Evolutionary conservation across 306 rosid species (phyloP).

Genomic region (Vigna mungo): DNA sequence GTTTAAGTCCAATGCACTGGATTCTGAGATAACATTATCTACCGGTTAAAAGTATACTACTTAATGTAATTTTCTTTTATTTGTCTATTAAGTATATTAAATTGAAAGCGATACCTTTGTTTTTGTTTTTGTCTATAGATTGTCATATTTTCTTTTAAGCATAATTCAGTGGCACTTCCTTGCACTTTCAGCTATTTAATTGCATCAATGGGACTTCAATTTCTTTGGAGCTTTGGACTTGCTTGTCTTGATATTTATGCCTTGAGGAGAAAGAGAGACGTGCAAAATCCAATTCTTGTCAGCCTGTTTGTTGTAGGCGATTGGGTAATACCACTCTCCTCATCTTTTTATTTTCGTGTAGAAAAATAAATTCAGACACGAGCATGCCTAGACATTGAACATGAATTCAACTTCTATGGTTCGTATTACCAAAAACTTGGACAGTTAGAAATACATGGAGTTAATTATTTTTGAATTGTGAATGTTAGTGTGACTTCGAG

Average conservation of each 20-base stretch:
- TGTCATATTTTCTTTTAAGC: constrained; percentile 20
- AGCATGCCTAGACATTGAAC: constrained; percentile 21
- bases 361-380: constrained; percentile 1
- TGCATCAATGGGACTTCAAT: constrained; percentile 99
- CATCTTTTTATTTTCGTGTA: background rate
- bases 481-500: background rate
- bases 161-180: constrained; percentile 34
- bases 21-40: constrained; percentile 9
- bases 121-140: background rate
- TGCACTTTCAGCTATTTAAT: constrained; percentile 77
- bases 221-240: constrained; percentile 96
- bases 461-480: constrained; percentile 21
- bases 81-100: background rate
- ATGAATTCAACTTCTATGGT: background rate
- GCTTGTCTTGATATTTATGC: constrained; percentile 95
- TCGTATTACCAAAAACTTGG: constrained; percentile 21
- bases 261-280: constrained; percentile 82
- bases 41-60: background rate
- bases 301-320: constrained; percentile 97
- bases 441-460: background rate
- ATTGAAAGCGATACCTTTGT: background rate
- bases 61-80: too few species aligned
- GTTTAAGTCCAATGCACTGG: constrained; percentile 1
- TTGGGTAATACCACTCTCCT: constrained; percentile 70
- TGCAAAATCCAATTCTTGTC: constrained; percentile 87